These are phyloP conservation scores for Trypanosoma avium DNA, from an alignment of 208 protist species.

Conservation along the genomic window DNA sequence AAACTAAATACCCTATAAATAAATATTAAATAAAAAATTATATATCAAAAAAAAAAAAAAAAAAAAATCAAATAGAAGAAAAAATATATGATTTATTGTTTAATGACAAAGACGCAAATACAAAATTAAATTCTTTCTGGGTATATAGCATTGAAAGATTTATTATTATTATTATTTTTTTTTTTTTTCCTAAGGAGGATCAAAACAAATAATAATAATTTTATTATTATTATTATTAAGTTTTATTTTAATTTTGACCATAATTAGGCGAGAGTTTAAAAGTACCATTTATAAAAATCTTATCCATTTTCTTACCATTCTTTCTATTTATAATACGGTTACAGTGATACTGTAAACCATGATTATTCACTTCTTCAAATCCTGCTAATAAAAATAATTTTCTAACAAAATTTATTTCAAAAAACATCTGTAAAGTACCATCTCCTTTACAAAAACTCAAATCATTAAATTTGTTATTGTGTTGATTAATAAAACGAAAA, in stretches of 20 bases:
- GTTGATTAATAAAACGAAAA: slow-evolving; percentile 68
- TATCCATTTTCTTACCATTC: slow-evolving; percentile 81
- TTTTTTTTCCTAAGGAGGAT: background rate
- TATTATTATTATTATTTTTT: too few species aligned
- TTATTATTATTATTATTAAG: background rate
- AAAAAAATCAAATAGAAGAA: background rate
- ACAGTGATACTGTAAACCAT: slow-evolving; percentile 64
- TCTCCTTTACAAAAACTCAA: slow-evolving; percentile 71
- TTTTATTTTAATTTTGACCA: background rate
- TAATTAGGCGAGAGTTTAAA: slow-evolving; percentile 34
- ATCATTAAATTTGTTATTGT: slow-evolving; percentile 14
- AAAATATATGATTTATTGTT: background rate
- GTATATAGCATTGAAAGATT: too few species aligned
- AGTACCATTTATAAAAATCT: slow-evolving; percentile 82
- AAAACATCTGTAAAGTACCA: slow-evolving; percentile 75
- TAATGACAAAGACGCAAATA: too few species aligned
- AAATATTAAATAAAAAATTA: background rate
- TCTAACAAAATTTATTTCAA: slow-evolving; percentile 46
- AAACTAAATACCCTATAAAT: too few species aligned
- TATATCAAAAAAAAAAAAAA: background rate
- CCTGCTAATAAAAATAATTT: slow-evolving; percentile 46
- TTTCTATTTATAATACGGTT: slow-evolving; percentile 85
- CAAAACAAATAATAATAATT: background rate
- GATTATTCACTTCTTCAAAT: slow-evolving; percentile 40
- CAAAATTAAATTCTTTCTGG: too few species aligned